Evolutionary conservation across 2,329 filamentous ascomycete genomes (phyloP), one percentile per base, ranked within the genome.

Genomic region (Grosmannia huntii): DNA sequence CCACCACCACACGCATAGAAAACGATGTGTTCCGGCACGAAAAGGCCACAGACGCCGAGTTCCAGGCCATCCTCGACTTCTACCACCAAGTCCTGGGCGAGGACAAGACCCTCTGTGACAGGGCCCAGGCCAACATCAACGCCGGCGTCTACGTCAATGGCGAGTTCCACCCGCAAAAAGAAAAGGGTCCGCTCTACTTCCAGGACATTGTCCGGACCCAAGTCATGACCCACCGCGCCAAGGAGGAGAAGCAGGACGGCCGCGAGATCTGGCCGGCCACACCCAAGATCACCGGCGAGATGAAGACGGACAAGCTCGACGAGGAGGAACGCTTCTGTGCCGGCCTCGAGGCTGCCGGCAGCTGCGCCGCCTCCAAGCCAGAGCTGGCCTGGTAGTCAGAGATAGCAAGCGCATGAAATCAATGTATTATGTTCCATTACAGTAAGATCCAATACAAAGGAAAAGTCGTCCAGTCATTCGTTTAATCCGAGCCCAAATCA

Each of bases 21-120:
- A 77, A 78, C 62, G 75, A 81, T 61, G 73, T 80, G 14, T 81
- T 73, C 68, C 72, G 75, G 56, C 73, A 78, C 66, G 73, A 73
- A 57, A 66, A 73, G 60, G 71, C 75, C 4, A 68, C 71, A 0
- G 72, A 78, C 16, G 72, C 75, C 38, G 71, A 76, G 33, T 80
- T 81, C 62, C 64, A 70, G 6, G 67, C 69, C 2, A 73, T 79
- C 59, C 72, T 71, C 65, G 66, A 71, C 4, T 75, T 79, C 57
- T 80, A 78, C 69, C 75, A 76, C 62, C 75, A 75, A 55, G 72
- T 80, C 58, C 73, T 79, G 67, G 66, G 66, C 14, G 77, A 80
- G 61, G 77, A 81, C 67, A 79, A 79, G 62, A 68, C 71, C 0
- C 71, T 80, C 0, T 79, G 76, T 65, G 69, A 76, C 55, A 69